Conservation (phyloP, 2,329 filamentous ascomycete species). For the Gaeumannomyces sp. region DNA sequence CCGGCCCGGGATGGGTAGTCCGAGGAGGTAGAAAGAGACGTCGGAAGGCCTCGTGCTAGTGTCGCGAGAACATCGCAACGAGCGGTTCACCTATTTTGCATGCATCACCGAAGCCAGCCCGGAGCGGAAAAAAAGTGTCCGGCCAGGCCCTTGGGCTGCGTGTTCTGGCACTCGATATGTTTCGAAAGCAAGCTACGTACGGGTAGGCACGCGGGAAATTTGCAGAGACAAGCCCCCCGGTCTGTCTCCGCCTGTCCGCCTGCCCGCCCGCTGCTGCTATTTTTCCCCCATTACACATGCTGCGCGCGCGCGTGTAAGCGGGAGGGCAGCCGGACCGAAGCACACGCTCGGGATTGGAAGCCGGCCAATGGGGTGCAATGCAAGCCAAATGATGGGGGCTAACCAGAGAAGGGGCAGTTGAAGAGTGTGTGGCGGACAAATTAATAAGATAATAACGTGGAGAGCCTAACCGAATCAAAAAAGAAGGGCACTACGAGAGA, state of each 20-base stretch:
- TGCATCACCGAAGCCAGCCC: too few relatives aligned
- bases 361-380: not conserved
- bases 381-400: not conserved
- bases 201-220: not conserved
- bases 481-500: not conserved
- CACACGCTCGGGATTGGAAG: not conserved
- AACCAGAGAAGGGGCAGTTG: too few relatives aligned
- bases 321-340: conserved; percentile 1
- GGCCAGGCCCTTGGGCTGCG: too few relatives aligned
- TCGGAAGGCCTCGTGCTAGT: too few relatives aligned
- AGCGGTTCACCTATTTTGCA: too few relatives aligned
- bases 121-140: not conserved
- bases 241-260: too few relatives aligned
- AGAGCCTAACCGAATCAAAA: not conserved
- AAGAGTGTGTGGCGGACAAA: not conserved
- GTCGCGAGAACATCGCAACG: too few relatives aligned
- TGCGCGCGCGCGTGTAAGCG: not conserved
- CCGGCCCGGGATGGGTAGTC: not conserved
- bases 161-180: not conserved
- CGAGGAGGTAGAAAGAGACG: not conserved
- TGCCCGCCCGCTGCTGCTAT: not conserved
- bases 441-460: not conserved
- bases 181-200: not conserved
- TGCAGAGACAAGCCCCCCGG: not conserved
- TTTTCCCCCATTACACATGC: not conserved